Evolutionary conservation across 768 basidiomycete genomes (phyloP).

Genomic region (Chalciporus pseudorubinellus): DNA sequence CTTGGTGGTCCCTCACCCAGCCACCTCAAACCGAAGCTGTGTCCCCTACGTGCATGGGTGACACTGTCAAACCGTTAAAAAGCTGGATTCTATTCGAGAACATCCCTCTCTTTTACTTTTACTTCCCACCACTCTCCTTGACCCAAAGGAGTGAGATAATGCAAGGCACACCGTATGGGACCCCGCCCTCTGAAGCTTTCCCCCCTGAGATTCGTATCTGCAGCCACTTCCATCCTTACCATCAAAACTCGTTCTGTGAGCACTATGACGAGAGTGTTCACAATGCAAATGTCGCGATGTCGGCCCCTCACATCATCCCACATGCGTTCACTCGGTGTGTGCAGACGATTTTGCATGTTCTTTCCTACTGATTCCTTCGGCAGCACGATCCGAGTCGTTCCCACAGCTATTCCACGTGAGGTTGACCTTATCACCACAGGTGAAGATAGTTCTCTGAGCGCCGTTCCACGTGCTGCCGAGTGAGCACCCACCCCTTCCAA

Average conservation of each 20-base stretch:
- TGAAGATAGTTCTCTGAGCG: constrained; percentile 1
- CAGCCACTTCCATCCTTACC: background rate
- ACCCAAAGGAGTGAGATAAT: constrained; percentile 3
- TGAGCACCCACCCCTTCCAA: constrained; percentile 5
- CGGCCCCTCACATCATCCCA: background rate
- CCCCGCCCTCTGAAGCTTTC: background rate
- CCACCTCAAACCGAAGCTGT: constrained; percentile 10
- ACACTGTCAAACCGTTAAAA: constrained; percentile 8
- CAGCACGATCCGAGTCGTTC: constrained; percentile 1
- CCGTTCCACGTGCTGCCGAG: background rate
- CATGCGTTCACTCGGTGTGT: constrained; percentile 9
- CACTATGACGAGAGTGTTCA: background rate
- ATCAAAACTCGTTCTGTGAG: background rate
- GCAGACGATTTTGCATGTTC: background rate
- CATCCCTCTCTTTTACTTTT: background rate
- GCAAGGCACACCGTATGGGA: constrained; percentile 9
- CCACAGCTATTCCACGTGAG: background rate
- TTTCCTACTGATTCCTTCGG: constrained; percentile 3
- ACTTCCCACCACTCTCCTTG: background rate
- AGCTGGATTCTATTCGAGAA: background rate
- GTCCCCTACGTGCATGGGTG: background rate
- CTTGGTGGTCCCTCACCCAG: background rate
- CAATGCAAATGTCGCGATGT: background rate
- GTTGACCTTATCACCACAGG: background rate
- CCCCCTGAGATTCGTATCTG: constrained; percentile 1